phyloP scores from a whole-genome alignment of 352 stramenopile genomes.

The Globisporangium barbulae region DNA sequence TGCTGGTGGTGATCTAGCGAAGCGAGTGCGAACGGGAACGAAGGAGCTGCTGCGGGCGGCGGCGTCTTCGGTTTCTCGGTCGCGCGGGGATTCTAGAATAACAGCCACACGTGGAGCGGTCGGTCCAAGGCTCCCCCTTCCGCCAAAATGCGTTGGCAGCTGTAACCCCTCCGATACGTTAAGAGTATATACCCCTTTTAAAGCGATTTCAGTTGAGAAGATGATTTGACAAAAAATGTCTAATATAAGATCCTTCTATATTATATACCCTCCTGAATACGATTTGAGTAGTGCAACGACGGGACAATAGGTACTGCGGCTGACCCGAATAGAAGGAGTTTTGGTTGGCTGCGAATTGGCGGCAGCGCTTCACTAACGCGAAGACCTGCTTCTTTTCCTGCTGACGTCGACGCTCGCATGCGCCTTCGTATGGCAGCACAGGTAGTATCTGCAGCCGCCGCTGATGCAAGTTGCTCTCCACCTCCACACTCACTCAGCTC shows the following conservation, averaged over 20 bases:
- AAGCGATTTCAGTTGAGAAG: neutral
- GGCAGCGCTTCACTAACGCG: neutral
- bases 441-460: no score
- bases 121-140: conserved; percentile 1
- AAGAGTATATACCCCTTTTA: neutral
- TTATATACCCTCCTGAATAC: neutral
- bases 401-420: neutral
- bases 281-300: neutral
- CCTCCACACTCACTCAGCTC: no score
- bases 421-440: neutral
- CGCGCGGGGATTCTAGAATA: conserved; percentile 26
- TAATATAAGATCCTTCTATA: neutral
- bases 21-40: neutral
- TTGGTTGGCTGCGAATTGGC: conserved; percentile 19
- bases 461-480: no score
- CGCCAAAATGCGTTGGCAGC: no score
- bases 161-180: neutral
- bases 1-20: neutral
- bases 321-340: conserved; percentile 19
- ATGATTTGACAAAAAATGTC: no score
- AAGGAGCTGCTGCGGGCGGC: neutral
- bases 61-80: neutral
- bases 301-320: neutral
- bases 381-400: neutral
- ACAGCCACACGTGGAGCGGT: conserved; percentile 15